phyloP scores from a whole-genome alignment of 352 stramenopile genomes.

The Peronospora tabacina region DNA sequence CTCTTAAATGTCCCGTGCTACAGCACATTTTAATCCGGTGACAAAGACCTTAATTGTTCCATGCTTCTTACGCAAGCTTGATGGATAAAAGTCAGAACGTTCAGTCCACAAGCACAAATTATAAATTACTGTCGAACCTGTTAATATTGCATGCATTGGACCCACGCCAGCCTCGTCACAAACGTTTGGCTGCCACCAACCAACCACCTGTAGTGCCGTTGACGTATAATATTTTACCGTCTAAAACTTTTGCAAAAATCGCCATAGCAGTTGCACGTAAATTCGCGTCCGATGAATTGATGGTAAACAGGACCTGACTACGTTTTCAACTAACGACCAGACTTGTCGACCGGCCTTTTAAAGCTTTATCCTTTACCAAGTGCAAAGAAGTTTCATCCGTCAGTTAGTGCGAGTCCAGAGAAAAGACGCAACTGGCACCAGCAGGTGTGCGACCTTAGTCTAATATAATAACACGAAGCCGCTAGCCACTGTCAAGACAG shows the following conservation, averaged over 20 bases:
- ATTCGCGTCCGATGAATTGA: constrained; percentile 12
- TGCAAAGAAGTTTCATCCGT: background rate
- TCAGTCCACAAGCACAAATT: background rate
- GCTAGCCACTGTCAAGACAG: background rate
- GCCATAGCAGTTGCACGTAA: constrained; percentile 1
- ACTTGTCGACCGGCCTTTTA: background rate
- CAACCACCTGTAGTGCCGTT: background rate
- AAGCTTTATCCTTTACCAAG: background rate
- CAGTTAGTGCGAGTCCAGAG: background rate
- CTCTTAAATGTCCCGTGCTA: constrained; percentile 11
- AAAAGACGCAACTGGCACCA: constrained; percentile 19
- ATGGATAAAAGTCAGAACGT: background rate
- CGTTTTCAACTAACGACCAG: background rate
- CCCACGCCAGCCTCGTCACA: too few relatives aligned
- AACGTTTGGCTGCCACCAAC: background rate
- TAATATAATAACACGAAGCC: background rate
- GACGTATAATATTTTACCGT: background rate
- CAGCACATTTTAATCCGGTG: constrained; percentile 4
- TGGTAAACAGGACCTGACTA: constrained; percentile 19
- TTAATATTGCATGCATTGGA: background rate
- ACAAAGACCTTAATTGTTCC: background rate
- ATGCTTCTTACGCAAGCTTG: background rate
- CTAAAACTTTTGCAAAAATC: constrained; percentile 5
- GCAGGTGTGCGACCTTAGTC: constrained; percentile 1
- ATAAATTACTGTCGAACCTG: too few relatives aligned